Percentiles rank a stretch among this genome's conserved stretches.
Evolutionary conservation across 2,329 filamentous ascomycete genomes (phyloP).

Genomic region (Sporothrix humicola): DNA sequence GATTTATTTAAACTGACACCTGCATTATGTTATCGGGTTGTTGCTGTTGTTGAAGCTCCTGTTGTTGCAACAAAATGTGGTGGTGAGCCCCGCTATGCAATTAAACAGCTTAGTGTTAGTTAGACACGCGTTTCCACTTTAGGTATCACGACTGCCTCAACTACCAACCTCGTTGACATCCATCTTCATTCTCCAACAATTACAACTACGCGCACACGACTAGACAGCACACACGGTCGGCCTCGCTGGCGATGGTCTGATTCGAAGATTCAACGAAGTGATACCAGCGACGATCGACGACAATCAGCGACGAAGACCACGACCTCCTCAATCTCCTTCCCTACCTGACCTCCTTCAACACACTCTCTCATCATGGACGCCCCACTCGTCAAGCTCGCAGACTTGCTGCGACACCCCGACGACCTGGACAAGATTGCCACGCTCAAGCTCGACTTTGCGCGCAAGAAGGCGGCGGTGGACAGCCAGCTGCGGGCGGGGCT

Average conservation of each 20-base stretch:
- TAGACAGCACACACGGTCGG: slow-evolving; percentile 23
- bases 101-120: slow-evolving; percentile 4
- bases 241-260: slow-evolving; percentile 35
- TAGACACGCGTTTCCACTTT: slow-evolving; percentile 16
- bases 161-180: not conserved
- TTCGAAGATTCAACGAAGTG: not conserved
- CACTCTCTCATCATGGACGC: slow-evolving; percentile 63
- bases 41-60: not conserved
- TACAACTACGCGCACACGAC: not conserved
- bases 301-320: not conserved
- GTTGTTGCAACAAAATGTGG: not conserved
- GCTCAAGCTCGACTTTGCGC: slow-evolving; percentile 88
- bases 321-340: not conserved
- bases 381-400: slow-evolving; percentile 79
- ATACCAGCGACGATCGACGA: not conserved
- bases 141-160: not conserved
- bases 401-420: slow-evolving; percentile 92
- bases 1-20: not conserved
- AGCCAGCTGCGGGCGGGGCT: slow-evolving; percentile 81
- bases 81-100: slow-evolving; percentile 11
- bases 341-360: not conserved
- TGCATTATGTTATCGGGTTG: not conserved
- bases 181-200: not conserved
- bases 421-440: slow-evolving; percentile 94
- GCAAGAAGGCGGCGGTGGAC: slow-evolving; percentile 92